A percentile compares a stretch with the other conserved stretches of the same genome.
Evolutionary conservation across 192 early-diverging fungal species (phyloP).

Genomic region (Paraglomus brasilianum): DNA sequence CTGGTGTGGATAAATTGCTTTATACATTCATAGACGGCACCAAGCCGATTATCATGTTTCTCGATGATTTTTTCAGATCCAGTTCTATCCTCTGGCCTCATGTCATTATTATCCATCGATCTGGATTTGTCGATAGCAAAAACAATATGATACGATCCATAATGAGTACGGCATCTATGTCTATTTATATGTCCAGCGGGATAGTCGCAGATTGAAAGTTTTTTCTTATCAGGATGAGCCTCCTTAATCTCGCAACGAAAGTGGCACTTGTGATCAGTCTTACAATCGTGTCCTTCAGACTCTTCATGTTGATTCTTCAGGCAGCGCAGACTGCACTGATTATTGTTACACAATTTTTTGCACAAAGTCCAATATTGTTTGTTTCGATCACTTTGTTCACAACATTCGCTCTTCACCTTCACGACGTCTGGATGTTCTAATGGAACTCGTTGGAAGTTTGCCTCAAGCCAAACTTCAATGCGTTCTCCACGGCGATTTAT

Average conservation of each 20-base stretch:
- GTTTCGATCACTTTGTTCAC: conserved; percentile 19
- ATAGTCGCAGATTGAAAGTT: background rate
- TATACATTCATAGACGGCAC: conserved; percentile 32
- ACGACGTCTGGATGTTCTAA: conserved; percentile 26
- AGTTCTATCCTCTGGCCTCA: background rate
- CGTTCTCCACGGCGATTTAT: conserved; percentile 24
- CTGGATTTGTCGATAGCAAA: conserved; percentile 31
- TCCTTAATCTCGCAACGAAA: conserved; percentile 13
- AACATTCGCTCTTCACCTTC: conserved; percentile 9
- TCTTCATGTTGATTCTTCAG: conserved; percentile 29
- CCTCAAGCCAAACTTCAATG: conserved; percentile 19
- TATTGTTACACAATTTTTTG: conserved; percentile 13
- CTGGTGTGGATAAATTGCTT: conserved; percentile 15
- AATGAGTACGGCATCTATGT: conserved; percentile 12
- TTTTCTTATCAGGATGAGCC: conserved; percentile 11
- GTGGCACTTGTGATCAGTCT: conserved; percentile 29
- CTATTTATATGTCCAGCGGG: conserved; percentile 14
- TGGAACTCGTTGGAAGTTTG: conserved; percentile 11
- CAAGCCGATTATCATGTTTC: conserved; percentile 32
- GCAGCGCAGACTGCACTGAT: conserved; percentile 17
- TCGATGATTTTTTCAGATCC: background rate
- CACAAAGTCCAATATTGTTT: conserved; percentile 26
- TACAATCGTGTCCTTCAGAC: conserved; percentile 26
- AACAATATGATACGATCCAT: conserved; percentile 28
- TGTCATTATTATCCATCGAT: conserved; percentile 9